Evolutionary conservation across 1,139 yeast species (phyloP), one percentile per base, ranked within the genome.

Genomic region (Taphrina pruni): DNA sequence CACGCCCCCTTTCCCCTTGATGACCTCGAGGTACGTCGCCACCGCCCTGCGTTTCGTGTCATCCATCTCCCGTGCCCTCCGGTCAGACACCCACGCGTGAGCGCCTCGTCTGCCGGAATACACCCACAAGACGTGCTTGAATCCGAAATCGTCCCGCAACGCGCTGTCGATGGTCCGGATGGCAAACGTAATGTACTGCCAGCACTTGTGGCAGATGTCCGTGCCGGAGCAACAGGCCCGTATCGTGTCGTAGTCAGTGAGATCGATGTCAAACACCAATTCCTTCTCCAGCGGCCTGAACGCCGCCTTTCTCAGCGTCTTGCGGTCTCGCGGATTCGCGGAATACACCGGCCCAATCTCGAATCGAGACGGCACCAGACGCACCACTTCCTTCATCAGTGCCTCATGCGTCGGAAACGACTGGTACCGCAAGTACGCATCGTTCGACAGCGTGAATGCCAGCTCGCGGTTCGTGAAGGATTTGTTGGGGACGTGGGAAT

Each of bases 91-190:
- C 99, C 99, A 94, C 75, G 98, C 96, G 82, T 94, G 99, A 36
- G 96, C 97, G 78, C 99, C 99, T 84, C 99, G 89, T 82, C 99
- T 88, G 61, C 99, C 99, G 0, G 97, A 91, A 77, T 91, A 94
- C 1, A 94, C 97, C 99, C 99, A 94, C 60, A 94, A 81, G 76
- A 92, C 81, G 77, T 91, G 88, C 70, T 87, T 81, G 78, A 91
- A 93, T 0, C 97, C 98, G 79, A 95, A 94, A 78, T 94, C 99
- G 65, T 91, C 90, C 69, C 86, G 81, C 70, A 94, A 81, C 0
- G 96, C 88, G 0, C 79, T 76, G 71, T 90, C 92, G 71, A 95
- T 81, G 58, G 93, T 86, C 74, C 87, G 84, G 70, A 93, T 85
- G 1, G 98, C 97, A 35, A 92, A 86, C n/a, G 90, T 87, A 72